phyloP scores from a whole-genome alignment of 768 basidiomycete species.

The Leucosporidium creatinivorum region DNA sequence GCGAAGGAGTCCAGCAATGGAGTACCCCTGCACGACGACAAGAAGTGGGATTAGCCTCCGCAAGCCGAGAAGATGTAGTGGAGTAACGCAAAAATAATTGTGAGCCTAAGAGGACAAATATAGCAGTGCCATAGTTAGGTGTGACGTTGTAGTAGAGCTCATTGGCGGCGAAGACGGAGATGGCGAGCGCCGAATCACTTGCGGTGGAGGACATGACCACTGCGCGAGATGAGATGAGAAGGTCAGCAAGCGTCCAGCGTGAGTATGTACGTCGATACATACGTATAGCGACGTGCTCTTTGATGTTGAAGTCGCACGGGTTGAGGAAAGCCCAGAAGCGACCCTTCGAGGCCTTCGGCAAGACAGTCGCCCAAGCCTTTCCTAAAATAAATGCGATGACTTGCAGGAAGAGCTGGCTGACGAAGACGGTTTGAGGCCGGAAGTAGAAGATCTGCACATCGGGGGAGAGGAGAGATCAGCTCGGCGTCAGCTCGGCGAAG shows the following conservation, averaged over 20 bases:
- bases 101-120: slow-evolving; percentile 39
- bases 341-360: slow-evolving; percentile 34
- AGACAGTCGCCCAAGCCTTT: slow-evolving; percentile 24
- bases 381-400: slow-evolving; percentile 39
- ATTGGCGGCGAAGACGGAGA: slow-evolving; percentile 33
- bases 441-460: slow-evolving; percentile 47
- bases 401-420: slow-evolving; percentile 40
- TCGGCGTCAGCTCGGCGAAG: not conserved
- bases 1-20: slow-evolving; percentile 21
- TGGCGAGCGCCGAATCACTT: slow-evolving; percentile 14
- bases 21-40: slow-evolving; percentile 31
- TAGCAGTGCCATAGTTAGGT: slow-evolving; percentile 39
- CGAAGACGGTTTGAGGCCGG: slow-evolving; percentile 38
- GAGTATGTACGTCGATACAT: not conserved
- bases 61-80: no score
- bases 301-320: slow-evolving; percentile 38
- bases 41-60: no score
- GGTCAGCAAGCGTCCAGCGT: not conserved
- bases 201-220: slow-evolving; percentile 27
- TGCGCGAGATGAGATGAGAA: not conserved
- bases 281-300: slow-evolving; percentile 34
- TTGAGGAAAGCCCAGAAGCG: slow-evolving; percentile 38
- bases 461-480: slow-evolving; percentile 3
- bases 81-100: slow-evolving; percentile 36
- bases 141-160: slow-evolving; percentile 35